A percentile compares a stretch with the other conserved stretches of the same genome.
These are phyloP conservation scores for Pisolithus sp. DNA, from an alignment of 768 basidiomycete species.

Conservation along the genomic window DNA sequence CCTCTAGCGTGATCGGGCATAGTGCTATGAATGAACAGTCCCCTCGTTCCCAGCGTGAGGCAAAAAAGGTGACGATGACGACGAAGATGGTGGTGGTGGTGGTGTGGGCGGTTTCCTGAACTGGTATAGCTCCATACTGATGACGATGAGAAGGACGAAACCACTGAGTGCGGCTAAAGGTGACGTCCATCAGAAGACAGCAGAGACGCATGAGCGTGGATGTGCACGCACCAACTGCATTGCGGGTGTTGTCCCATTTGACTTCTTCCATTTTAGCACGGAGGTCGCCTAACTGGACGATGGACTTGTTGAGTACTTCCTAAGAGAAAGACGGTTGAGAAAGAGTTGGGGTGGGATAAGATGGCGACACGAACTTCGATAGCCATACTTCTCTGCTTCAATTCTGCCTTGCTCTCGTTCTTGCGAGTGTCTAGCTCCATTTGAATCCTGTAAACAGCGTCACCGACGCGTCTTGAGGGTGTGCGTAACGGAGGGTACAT, in stretches of 20 bases:
- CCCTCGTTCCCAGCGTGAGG: constrained; percentile 4
- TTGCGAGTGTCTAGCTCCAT: constrained; percentile 95
- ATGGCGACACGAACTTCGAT: constrained; percentile 56
- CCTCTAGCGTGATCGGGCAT: no score
- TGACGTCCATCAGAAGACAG: background rate
- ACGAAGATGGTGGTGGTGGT: constrained; percentile 8
- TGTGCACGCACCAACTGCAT: constrained; percentile 59
- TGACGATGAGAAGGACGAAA: constrained; percentile 63
- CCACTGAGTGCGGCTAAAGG: constrained; percentile 51
- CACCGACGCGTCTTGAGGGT: background rate
- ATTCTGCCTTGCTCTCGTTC: constrained; percentile 79
- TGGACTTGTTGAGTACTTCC: constrained; percentile 71
- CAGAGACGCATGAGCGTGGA: background rate
- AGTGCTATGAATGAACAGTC: constrained; percentile 11
- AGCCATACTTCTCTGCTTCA: constrained; percentile 76
- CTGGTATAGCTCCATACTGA: constrained; percentile 60
- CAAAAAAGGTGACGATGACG: background rate
- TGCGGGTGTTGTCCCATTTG: constrained; percentile 86
- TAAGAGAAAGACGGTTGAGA: constrained; percentile 20
- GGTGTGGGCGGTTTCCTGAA: constrained; percentile 32
- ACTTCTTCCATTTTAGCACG: constrained; percentile 78
- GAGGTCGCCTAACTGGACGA: constrained; percentile 70
- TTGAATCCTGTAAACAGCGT: constrained; percentile 60
- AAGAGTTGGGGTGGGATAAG: background rate
- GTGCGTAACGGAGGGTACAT: constrained; percentile 24